Evolutionary conservation across 768 basidiomycete genomes (phyloP).

Genomic region (Obba rivulosa): DNA sequence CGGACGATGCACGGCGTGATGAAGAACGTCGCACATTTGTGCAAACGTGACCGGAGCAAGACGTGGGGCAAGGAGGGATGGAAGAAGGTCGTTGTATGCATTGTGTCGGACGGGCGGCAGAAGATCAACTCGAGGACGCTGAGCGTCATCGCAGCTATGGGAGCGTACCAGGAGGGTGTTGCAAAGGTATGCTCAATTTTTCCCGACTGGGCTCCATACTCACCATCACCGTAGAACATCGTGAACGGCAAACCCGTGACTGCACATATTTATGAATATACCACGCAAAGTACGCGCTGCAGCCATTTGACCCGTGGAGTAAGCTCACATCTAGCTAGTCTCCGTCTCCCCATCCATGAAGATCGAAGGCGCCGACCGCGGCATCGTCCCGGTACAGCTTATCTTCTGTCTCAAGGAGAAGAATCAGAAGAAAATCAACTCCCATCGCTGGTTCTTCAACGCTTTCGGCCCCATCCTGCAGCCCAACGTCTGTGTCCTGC

Average conservation of each 20-base stretch:
- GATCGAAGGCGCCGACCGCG: slow-evolving; percentile 73
- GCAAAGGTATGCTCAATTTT: slow-evolving; percentile 55
- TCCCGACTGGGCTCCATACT: neutral
- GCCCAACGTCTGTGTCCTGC: slow-evolving; percentile 87
- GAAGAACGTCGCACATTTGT: slow-evolving; percentile 88
- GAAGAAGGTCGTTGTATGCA: slow-evolving; percentile 96
- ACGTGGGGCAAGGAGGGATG: slow-evolving; percentile 98
- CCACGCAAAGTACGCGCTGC: slow-evolving; percentile 69
- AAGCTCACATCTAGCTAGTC: slow-evolving; percentile 39
- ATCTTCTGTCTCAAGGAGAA: slow-evolving; percentile 91
- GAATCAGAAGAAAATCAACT: slow-evolving; percentile 96
- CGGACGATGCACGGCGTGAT: slow-evolving; percentile 95
- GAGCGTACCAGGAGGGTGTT: slow-evolving; percentile 90
- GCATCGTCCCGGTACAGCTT: slow-evolving; percentile 84
- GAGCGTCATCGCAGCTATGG: slow-evolving; percentile 88
- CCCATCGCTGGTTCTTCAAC: slow-evolving; percentile 94
- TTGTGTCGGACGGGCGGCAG: slow-evolving; percentile 80
- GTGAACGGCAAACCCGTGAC: slow-evolving; percentile 80
- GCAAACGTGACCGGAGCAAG: slow-evolving; percentile 79
- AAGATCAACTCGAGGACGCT: slow-evolving; percentile 84
- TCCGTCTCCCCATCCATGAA: slow-evolving; percentile 78
- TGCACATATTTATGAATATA: slow-evolving; percentile 92
- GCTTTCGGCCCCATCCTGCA: slow-evolving; percentile 78
- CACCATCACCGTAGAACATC: slow-evolving; percentile 41
- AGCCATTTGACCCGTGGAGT: neutral